These are phyloP conservation scores for Setomelanomma holmii DNA, from an alignment of 2,329 filamentous ascomycete species.

Conservation along the genomic window DNA sequence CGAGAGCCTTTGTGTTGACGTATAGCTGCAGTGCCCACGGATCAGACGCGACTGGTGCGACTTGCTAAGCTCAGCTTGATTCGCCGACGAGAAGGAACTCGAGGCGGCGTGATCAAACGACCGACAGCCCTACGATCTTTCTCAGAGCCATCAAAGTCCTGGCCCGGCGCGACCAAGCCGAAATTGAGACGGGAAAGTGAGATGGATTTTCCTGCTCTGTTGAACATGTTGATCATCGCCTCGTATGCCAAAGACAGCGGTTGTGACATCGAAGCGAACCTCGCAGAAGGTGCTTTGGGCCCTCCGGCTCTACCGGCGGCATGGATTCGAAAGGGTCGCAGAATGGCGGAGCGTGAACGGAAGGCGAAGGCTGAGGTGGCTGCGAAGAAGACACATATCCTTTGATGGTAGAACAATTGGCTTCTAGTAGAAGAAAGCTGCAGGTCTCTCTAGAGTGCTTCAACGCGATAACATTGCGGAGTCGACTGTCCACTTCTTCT, in stretches of 20 bases:
- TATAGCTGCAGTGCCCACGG: constrained; percentile 7
- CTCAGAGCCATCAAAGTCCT: constrained; percentile 1
- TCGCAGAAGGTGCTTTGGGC: not conserved
- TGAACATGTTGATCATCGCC: constrained; percentile 13
- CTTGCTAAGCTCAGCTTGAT: constrained; percentile 1
- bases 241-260: constrained; percentile 8
- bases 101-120: constrained; percentile 5
- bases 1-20: constrained; percentile 8
- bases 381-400: not conserved
- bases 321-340: constrained; percentile 5
- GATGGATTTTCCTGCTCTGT: not conserved
- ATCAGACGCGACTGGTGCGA: constrained; percentile 1
- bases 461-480: too few species aligned
- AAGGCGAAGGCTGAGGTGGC: constrained; percentile 6
- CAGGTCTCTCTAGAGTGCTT: too few species aligned
- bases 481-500: too few species aligned
- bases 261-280: not conserved
- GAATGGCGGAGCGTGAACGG: constrained; percentile 1
- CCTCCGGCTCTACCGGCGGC: not conserved
- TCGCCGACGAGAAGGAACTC: constrained; percentile 8
- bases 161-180: not conserved
- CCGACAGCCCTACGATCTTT: constrained; percentile 4
- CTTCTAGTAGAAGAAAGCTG: too few species aligned
- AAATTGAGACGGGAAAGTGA: not conserved
- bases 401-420: too few species aligned